Conservation (phyloP, 495 filamentous ascomycete species). For the Filosporella fistucella region DNA sequence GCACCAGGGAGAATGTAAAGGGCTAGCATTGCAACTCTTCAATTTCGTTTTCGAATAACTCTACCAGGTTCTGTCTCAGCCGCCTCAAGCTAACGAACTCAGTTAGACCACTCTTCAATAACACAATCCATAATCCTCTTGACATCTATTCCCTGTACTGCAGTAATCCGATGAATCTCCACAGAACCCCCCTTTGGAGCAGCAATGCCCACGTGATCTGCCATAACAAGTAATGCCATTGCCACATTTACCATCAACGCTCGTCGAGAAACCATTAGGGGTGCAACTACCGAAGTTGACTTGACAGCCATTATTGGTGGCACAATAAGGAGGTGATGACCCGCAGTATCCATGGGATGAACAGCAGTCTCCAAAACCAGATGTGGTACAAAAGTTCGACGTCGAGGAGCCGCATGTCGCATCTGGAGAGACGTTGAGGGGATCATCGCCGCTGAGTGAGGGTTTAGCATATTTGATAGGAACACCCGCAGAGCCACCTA, state of each 20-base stretch:
- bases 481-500: neutral
- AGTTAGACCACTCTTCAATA: no score
- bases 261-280: neutral
- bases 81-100: no score
- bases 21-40: no score
- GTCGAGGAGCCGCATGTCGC: slow-evolving; percentile 1
- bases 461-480: neutral
- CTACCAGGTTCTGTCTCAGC: no score
- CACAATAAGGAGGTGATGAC: neutral
- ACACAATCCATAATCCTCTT: neutral
- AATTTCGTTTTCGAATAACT: no score
- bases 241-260: slow-evolving; percentile 7
- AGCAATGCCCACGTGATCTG: slow-evolving; percentile 1
- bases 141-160: slow-evolving; percentile 2
- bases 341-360: slow-evolving; percentile 8
- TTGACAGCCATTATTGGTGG: slow-evolving; percentile 2
- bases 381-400: neutral
- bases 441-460: neutral
- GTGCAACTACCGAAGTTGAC: slow-evolving; percentile 4
- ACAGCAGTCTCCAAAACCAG: slow-evolving; percentile 5
- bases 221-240: neutral
- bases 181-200: slow-evolving; percentile 6
- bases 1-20: no score
- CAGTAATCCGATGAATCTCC: neutral
- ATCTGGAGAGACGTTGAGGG: neutral